Percentiles rank a stretch among this genome's conserved stretches.
phyloP scores from a whole-genome alignment of 2,329 filamentous ascomycete species.

The Hansfordia pulvinata region DNA sequence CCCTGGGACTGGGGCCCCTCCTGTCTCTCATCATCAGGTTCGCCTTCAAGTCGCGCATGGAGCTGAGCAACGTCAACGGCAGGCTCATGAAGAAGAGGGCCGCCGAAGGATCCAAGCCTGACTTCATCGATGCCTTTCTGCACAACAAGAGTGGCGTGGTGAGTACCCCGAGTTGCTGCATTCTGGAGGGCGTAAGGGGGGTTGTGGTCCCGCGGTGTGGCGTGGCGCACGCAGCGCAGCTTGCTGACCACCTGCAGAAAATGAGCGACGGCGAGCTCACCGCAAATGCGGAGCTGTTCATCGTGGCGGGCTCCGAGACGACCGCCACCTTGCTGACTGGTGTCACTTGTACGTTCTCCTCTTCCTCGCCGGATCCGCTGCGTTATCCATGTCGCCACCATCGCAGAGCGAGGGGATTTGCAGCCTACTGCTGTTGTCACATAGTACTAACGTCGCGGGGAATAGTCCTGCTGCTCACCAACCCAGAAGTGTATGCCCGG shows the following conservation, averaged over 20 bases:
- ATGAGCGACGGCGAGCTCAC: conserved; percentile 9
- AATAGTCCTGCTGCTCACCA: conserved; percentile 25
- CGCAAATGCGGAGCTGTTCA: conserved; percentile 15
- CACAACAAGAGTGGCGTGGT: not conserved
- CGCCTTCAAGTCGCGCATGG: not conserved
- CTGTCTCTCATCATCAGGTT: not conserved
- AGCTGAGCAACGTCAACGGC: too few relatives aligned
- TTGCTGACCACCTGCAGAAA: conserved; percentile 1
- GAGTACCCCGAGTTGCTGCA: not conserved
- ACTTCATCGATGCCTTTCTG: conserved; percentile 3
- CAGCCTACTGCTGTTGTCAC: too few relatives aligned
- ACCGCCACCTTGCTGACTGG: conserved; percentile 30
- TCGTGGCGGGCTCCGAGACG: conserved; percentile 36
- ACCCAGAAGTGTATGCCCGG: conserved; percentile 18
- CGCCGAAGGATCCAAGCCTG: not conserved
- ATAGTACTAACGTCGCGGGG: too few relatives aligned
- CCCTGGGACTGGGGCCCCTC: not conserved
- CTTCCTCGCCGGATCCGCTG: too few relatives aligned
- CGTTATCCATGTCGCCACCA: too few relatives aligned
- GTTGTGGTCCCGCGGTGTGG: too few relatives aligned
- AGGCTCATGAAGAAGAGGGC: too few relatives aligned
- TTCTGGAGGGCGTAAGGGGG: too few relatives aligned
- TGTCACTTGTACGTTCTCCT: too few relatives aligned
- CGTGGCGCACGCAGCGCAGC: too few relatives aligned
- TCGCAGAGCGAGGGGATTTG: too few relatives aligned